Conservation (phyloP, 2,329 filamentous ascomycete genomes). For the Dothidotthia symphoricarpi region DNA sequence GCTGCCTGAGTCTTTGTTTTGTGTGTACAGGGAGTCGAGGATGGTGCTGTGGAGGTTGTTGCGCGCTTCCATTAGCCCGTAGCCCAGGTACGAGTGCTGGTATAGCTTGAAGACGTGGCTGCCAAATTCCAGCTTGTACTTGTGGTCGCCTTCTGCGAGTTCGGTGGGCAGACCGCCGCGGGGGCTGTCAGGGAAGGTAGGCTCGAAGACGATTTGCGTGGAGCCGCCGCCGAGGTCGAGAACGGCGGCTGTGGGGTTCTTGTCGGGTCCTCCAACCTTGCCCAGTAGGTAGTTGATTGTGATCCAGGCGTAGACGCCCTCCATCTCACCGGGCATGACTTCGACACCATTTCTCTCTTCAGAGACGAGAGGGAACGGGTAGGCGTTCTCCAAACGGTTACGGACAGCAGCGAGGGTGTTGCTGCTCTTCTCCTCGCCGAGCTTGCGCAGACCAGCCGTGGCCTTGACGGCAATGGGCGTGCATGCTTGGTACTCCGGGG, state of each 20-base stretch:
- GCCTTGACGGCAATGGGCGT: constrained; percentile 96
- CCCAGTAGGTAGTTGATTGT: constrained; percentile 97
- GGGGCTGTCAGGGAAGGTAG: constrained; percentile 74
- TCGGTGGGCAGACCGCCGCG: constrained; percentile 80
- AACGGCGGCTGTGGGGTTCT: constrained; percentile 85
- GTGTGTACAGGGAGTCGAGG: constrained; percentile 66
- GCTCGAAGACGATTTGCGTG: constrained; percentile 98
- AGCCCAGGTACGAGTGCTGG: constrained; percentile 96
- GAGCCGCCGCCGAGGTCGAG: constrained; percentile 96
- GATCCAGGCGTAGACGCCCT: constrained; percentile 98
- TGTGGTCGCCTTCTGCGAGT: constrained; percentile 88
- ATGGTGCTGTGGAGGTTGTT: constrained; percentile 78
- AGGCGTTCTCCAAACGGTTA: constrained; percentile 76
- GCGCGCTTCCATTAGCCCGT: constrained; percentile 92
- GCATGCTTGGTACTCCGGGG: constrained; percentile 86
- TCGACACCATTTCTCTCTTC: constrained; percentile 82
- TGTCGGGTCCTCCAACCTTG: constrained; percentile 91
- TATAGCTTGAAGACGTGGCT: constrained; percentile 90
- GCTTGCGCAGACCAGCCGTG: constrained; percentile 85
- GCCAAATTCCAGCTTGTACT: constrained; percentile 87
- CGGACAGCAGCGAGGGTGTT: constrained; percentile 86
- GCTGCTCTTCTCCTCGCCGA: constrained; percentile 76
- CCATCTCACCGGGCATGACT: constrained; percentile 96
- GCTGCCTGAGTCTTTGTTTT: constrained; percentile 52
- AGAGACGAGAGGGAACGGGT: constrained; percentile 91